Evolutionary conservation across 176 grass and related monocot species (phyloP).

Genomic region (Chloris gayana): DNA sequence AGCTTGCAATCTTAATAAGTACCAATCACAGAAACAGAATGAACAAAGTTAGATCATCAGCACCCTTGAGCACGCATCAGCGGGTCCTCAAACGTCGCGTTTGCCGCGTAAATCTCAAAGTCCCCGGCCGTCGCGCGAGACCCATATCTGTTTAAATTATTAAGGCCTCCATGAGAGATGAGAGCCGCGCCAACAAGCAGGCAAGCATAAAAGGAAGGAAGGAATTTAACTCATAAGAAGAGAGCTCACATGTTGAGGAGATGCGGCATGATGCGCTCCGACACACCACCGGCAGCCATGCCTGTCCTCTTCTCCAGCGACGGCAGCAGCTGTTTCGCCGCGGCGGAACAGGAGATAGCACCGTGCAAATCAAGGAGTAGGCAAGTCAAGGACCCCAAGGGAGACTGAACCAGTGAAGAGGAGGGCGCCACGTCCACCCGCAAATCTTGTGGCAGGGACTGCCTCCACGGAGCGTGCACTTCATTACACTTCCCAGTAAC

Average conservation of each 20-base stretch:
- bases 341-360: no score
- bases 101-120: constrained; percentile 41
- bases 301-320: not conserved
- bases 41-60: no score
- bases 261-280: constrained; percentile 46
- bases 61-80: constrained; percentile 55
- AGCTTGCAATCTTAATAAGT: no score
- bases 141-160: constrained; percentile 32
- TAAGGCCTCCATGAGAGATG: not conserved
- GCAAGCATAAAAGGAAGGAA: no score
- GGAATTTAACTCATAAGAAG: no score
- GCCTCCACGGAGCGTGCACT: not conserved
- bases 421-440: constrained; percentile 23
- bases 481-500: no score
- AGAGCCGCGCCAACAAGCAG: no score
- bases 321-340: not conserved
- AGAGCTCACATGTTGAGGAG: constrained; percentile 44
- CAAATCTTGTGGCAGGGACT: not conserved
- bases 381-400: not conserved
- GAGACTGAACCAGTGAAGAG: not conserved
- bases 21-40: no score
- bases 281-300: not conserved
- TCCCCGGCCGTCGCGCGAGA: constrained; percentile 42
- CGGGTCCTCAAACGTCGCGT: constrained; percentile 48
- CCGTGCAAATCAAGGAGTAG: no score